These are phyloP conservation scores for Dimargaris xerosporica DNA, from an alignment of 192 early-diverging fungal genomes.

Conservation along the genomic window DNA sequence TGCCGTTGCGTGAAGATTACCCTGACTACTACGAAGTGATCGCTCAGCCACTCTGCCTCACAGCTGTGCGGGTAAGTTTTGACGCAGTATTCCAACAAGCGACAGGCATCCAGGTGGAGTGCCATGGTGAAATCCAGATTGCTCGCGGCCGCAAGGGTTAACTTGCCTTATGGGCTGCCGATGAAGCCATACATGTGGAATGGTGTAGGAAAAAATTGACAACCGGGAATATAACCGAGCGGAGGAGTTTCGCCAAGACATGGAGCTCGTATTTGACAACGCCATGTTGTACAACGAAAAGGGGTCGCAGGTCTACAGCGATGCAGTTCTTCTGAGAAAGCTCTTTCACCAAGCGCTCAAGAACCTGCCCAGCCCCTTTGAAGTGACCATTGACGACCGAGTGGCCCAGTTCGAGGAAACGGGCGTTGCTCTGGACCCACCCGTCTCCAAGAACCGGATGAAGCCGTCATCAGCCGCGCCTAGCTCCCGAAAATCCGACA, in stretches of 20 bases:
- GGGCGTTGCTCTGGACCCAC: background rate
- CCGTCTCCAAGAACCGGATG: background rate
- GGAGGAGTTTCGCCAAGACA: constrained; percentile 62
- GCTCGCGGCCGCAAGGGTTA: too few species aligned
- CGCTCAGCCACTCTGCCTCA: constrained; percentile 58
- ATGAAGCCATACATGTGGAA: too few species aligned
- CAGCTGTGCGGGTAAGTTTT: constrained; percentile 34
- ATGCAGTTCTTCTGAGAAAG: constrained; percentile 36
- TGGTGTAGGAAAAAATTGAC: constrained; percentile 44
- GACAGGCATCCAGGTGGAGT: too few species aligned
- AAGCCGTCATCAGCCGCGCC: background rate
- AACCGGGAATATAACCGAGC: constrained; percentile 45
- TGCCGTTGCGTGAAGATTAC: constrained; percentile 61
- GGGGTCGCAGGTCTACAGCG: constrained; percentile 67
- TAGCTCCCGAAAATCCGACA: too few species aligned
- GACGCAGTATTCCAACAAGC: too few species aligned
- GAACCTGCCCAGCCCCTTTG: constrained; percentile 1
- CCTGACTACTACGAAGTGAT: constrained; percentile 87
- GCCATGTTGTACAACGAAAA: constrained; percentile 82
- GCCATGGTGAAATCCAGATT: too few species aligned
- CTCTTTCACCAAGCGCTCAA: constrained; percentile 1
- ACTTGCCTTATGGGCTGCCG: too few species aligned
- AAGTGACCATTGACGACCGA: constrained; percentile 1
- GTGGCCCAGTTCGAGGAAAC: background rate
- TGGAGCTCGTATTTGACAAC: constrained; percentile 75